phyloP scores from a whole-genome alignment of 1,284 basidiomycete species.

The Ceratobasidium sp. region DNA sequence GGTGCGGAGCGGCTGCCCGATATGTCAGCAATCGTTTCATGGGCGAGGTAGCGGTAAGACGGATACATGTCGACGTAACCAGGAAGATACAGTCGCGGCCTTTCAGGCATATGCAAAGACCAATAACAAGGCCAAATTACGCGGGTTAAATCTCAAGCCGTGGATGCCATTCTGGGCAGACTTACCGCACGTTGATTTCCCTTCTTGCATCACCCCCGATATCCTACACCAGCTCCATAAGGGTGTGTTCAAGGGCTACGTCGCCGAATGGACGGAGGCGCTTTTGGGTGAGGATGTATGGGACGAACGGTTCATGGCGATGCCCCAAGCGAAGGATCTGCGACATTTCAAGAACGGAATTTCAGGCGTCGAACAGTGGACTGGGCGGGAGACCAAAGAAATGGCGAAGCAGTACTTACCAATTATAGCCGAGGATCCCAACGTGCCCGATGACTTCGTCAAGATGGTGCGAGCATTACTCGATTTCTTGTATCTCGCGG shows the following conservation, averaged over 20 bases:
- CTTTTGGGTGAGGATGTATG: constrained; percentile 35
- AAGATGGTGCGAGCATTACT: constrained; percentile 16
- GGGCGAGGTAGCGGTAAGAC: background rate
- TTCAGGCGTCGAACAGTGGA: constrained; percentile 33
- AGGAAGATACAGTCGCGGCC: background rate
- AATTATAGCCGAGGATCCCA: constrained; percentile 48
- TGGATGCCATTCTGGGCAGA: constrained; percentile 53
- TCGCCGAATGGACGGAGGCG: constrained; percentile 49
- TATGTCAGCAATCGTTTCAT: background rate
- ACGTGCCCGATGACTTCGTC: background rate
- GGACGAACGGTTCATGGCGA: constrained; percentile 42
- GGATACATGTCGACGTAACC: constrained; percentile 1
- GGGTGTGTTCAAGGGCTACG: constrained; percentile 54
- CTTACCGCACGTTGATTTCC: constrained; percentile 53
- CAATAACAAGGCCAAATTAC: constrained; percentile 11
- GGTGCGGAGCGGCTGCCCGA: background rate
- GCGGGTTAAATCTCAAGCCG: background rate
- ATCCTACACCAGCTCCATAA: constrained; percentile 57
- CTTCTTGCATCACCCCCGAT: constrained; percentile 53
- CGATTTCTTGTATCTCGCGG: constrained; percentile 18
- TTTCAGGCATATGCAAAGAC: background rate
- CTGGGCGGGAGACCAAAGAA: constrained; percentile 45
- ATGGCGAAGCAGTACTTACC: constrained; percentile 45
- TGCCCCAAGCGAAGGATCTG: constrained; percentile 30
- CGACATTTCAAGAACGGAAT: constrained; percentile 44